A percentile compares a stretch with the other conserved stretches of the same genome.
phyloP scores from a whole-genome alignment of 306 rosid species.

The Quercus aquifolioides region DNA sequence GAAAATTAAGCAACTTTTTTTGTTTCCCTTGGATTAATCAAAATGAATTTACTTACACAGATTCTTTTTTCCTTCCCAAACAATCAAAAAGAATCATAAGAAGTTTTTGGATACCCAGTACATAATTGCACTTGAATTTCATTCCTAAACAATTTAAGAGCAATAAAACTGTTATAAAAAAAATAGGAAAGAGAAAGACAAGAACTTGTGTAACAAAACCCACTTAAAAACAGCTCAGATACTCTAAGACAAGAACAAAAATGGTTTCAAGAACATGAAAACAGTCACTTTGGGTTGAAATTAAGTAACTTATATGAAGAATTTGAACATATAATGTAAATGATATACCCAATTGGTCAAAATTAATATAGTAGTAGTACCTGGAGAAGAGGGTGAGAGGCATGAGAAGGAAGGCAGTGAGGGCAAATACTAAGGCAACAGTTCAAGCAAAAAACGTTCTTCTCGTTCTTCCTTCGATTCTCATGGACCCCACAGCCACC shows the following conservation, averaged over 20 bases:
- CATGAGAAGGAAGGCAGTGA: slow-evolving; percentile 83
- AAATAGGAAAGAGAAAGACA: neutral
- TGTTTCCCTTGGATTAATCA: no score
- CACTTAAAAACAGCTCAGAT: neutral
- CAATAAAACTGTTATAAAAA: neutral
- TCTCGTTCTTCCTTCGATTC: slow-evolving; percentile 87
- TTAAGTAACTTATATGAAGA: neutral
- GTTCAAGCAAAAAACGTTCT: slow-evolving; percentile 88
- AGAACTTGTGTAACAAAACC: neutral
- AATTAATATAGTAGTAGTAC: slow-evolving; percentile 23
- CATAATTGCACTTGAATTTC: neutral
- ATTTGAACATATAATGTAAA: neutral
- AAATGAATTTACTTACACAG: neutral
- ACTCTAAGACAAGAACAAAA: neutral
- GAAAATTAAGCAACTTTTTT: neutral
- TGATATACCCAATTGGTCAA: neutral
- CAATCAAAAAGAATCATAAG: neutral
- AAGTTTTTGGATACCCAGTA: neutral
- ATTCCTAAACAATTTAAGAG: neutral
- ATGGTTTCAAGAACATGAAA: neutral
- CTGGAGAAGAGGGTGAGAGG: slow-evolving; percentile 89
- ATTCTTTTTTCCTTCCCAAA: neutral
- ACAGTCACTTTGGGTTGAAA: neutral
- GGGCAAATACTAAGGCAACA: slow-evolving; percentile 92
- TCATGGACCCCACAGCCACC: slow-evolving; percentile 83